Evolutionary conservation across 176 grass and related monocot genomes (phyloP).

Genomic region (Aegilops bicornis): DNA sequence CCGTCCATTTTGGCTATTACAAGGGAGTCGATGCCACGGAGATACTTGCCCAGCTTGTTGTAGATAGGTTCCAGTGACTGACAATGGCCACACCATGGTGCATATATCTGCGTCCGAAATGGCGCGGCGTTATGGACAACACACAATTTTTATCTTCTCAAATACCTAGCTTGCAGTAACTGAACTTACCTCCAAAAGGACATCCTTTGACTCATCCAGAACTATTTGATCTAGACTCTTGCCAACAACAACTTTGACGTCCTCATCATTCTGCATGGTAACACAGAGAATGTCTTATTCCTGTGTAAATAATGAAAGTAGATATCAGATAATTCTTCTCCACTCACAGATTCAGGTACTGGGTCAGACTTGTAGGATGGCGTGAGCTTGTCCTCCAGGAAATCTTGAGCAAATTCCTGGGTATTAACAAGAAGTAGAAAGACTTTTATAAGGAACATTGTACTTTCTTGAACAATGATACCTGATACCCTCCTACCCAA

Average conservation of each 20-base stretch:
- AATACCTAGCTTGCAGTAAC: neutral
- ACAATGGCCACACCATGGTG: constrained; percentile 98
- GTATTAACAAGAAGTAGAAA: constrained; percentile 18
- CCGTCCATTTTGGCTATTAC: constrained; percentile 98
- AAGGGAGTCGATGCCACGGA: constrained; percentile 72
- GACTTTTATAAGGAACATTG: neutral
- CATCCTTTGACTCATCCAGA: constrained; percentile 95
- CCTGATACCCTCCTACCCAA: neutral
- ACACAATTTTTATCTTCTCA: constrained; percentile 9
- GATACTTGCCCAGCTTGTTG: constrained; percentile 78
- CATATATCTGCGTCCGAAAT: constrained; percentile 66
- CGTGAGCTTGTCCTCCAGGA: constrained; percentile 78
- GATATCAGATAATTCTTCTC: constrained; percentile 14
- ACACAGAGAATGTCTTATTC: constrained; percentile 17
- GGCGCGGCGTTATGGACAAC: neutral
- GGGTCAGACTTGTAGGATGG: constrained; percentile 90
- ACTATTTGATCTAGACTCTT: constrained; percentile 90
- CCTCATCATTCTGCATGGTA: constrained; percentile 67
- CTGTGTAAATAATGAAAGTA: neutral
- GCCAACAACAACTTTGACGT: constrained; percentile 93
- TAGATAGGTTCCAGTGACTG: constrained; percentile 85
- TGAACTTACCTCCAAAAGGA: constrained; percentile 76
- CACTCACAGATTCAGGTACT: constrained; percentile 73
- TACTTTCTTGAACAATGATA: neutral
- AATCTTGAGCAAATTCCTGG: constrained; percentile 73